A percentile compares a stretch with the other conserved stretches of the same genome.
Conservation (phyloP, 2,329 filamentous ascomycete species). For the Epichloe coenophiala region DNA sequence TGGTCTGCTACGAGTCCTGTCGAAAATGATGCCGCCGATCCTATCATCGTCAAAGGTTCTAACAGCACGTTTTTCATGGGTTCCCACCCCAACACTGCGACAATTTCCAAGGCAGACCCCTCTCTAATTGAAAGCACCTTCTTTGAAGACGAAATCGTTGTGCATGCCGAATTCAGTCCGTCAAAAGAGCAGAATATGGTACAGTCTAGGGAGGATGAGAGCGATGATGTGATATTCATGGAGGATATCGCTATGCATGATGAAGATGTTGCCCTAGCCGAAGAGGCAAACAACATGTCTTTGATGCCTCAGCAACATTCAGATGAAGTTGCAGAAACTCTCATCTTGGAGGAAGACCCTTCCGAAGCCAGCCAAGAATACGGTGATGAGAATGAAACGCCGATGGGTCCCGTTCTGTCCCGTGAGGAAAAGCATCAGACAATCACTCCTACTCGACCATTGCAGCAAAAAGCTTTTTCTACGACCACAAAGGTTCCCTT, state of each 20-base stretch:
- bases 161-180: constrained; percentile 13
- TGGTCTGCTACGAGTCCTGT: constrained; percentile 48
- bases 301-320: constrained; percentile 31
- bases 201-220: constrained; percentile 8
- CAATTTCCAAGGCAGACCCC: constrained; percentile 11
- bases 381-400: constrained; percentile 51
- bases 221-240: constrained; percentile 19
- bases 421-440: constrained; percentile 20
- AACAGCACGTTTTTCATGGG: background rate
- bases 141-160: constrained; percentile 49
- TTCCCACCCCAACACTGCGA: background rate
- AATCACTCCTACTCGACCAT: constrained; percentile 41
- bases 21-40: constrained; percentile 7
- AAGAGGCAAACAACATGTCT: constrained; percentile 48
- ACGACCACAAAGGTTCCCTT: constrained; percentile 68
- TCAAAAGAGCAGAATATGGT: constrained; percentile 7
- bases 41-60: background rate
- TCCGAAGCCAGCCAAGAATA: constrained; percentile 54
- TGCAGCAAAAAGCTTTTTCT: constrained; percentile 42
- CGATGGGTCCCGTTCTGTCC: constrained; percentile 35
- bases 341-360: constrained; percentile 30
- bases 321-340: constrained; percentile 19
- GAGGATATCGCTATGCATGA: constrained; percentile 34
- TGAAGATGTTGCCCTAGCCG: constrained; percentile 43
- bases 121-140: constrained; percentile 34